Evolutionary conservation across 345 rosid genomes (phyloP).

Genomic region (Pistacia integerrima): DNA sequence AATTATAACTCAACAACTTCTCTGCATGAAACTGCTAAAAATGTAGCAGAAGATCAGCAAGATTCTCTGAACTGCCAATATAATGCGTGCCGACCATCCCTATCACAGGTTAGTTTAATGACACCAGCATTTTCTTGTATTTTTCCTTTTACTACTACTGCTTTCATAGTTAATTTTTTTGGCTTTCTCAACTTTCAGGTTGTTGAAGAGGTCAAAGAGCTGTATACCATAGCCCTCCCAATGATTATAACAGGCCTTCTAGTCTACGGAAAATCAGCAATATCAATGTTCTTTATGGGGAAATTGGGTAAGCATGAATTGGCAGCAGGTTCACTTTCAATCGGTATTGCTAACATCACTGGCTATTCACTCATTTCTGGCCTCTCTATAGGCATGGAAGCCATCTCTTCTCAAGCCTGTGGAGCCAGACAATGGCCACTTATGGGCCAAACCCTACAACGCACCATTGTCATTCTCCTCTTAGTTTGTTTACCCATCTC

Average conservation of each 20-base stretch:
- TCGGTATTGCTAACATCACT: conserved; percentile 50
- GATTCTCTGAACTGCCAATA: conserved; percentile 15
- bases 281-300: conserved; percentile 57
- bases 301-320: conserved; percentile 51
- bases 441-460: conserved; percentile 57
- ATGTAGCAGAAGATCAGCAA: conserved; percentile 6
- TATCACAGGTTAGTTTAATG: conserved; percentile 32
- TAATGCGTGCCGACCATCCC: conserved; percentile 29
- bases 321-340: conserved; percentile 60
- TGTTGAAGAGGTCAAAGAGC: conserved; percentile 50
- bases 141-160: background rate
- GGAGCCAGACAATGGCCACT: conserved; percentile 57
- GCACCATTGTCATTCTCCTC: conserved; percentile 45
- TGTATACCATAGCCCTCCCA: conserved; percentile 47
- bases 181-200: conserved; percentile 28
- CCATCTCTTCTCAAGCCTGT: conserved; percentile 60
- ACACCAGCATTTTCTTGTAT: background rate
- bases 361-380: conserved; percentile 62
- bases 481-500: conserved; percentile 52
- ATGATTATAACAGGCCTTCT: conserved; percentile 57
- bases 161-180: background rate
- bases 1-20: conserved; percentile 6
- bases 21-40: conserved; percentile 20
- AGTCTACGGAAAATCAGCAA: conserved; percentile 44
- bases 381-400: conserved; percentile 59